Percentiles rank a stretch among this genome's conserved stretches.
These are phyloP conservation scores for Penicillium antarcticum DNA, from an alignment of 495 filamentous ascomycete genomes.

Conservation along the genomic window DNA sequence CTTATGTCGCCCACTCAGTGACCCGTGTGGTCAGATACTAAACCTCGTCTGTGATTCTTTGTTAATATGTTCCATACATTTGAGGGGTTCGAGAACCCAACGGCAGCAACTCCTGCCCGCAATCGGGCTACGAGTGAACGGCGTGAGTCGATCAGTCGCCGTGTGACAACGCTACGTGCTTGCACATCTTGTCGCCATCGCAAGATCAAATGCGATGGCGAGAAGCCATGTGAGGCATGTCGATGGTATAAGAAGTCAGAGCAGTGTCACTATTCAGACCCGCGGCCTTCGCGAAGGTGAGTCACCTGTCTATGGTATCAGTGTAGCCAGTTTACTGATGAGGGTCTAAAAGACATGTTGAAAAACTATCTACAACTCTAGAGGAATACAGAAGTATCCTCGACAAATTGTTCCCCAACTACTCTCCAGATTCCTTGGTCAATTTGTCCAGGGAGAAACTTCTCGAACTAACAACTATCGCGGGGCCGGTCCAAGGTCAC, in stretches of 20 bases:
- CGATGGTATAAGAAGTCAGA: conserved; percentile 47
- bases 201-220: conserved; percentile 48
- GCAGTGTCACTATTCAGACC: conserved; percentile 42
- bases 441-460: conserved; percentile 49
- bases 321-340: background rate
- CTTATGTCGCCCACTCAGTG: conserved; percentile 3
- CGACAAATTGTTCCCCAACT: conserved; percentile 35
- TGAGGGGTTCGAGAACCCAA: conserved; percentile 38
- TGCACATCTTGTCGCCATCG: conserved; percentile 47
- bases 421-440: conserved; percentile 35
- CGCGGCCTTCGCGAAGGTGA: conserved; percentile 38
- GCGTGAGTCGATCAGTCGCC: conserved; percentile 35
- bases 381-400: conserved; percentile 38
- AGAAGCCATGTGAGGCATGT: conserved; percentile 46
- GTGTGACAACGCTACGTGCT: conserved; percentile 40
- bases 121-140: conserved; percentile 28
- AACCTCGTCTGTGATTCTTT: conserved; percentile 1
- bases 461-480: conserved; percentile 35
- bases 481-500: conserved; percentile 6
- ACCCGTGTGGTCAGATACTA: conserved; percentile 3
- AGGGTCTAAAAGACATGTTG: conserved; percentile 32
- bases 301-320: background rate
- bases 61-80: conserved; percentile 42
- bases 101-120: conserved; percentile 21
- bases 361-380: conserved; percentile 39